These are phyloP conservation scores for Striga hermonthica DNA, from an alignment of 305 asterid species.

Conservation along the genomic window DNA sequence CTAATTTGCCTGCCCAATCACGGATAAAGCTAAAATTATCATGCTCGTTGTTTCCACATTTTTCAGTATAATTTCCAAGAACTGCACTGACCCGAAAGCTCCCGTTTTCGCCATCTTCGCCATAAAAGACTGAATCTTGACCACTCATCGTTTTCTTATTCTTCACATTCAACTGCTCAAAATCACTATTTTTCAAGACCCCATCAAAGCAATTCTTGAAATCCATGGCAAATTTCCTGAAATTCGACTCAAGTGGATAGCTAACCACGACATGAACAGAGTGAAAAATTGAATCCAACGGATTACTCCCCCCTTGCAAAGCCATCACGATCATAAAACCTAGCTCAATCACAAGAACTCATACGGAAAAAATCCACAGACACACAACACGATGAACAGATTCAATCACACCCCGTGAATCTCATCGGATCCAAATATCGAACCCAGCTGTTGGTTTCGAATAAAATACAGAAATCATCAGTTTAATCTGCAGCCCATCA, in stretches of 20 bases:
- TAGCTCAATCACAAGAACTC: slow-evolving; percentile 38
- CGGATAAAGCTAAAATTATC: neutral
- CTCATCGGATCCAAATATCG: too few relatives aligned
- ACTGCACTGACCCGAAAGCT: slow-evolving; percentile 46
- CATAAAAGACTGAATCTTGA: slow-evolving; percentile 29
- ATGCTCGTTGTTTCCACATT: slow-evolving; percentile 32
- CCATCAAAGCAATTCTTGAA: slow-evolving; percentile 65
- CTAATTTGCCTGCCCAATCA: slow-evolving; percentile 28
- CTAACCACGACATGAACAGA: slow-evolving; percentile 55
- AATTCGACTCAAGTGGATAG: slow-evolving; percentile 60
- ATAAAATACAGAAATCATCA: too few relatives aligned
- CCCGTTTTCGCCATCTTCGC: slow-evolving; percentile 42
- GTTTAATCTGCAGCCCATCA: too few relatives aligned
- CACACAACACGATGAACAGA: neutral
- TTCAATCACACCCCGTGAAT: too few relatives aligned
- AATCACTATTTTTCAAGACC: slow-evolving; percentile 34
- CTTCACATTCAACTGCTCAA: slow-evolving; percentile 30
- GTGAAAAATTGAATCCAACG: slow-evolving; percentile 57
- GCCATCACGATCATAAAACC: slow-evolving; percentile 55
- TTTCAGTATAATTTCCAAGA: slow-evolving; percentile 45
- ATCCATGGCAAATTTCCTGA: slow-evolving; percentile 58
- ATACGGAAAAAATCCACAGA: slow-evolving; percentile 14
- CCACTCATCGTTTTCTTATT: slow-evolving; percentile 37
- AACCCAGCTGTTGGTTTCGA: too few relatives aligned
- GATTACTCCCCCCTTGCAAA: slow-evolving; percentile 47